A percentile compares a stretch with the other conserved stretches of the same genome.
These are phyloP conservation scores for Ophiostoma himal-ulmi DNA, from an alignment of 2,329 filamentous ascomycete genomes.

Conservation along the genomic window DNA sequence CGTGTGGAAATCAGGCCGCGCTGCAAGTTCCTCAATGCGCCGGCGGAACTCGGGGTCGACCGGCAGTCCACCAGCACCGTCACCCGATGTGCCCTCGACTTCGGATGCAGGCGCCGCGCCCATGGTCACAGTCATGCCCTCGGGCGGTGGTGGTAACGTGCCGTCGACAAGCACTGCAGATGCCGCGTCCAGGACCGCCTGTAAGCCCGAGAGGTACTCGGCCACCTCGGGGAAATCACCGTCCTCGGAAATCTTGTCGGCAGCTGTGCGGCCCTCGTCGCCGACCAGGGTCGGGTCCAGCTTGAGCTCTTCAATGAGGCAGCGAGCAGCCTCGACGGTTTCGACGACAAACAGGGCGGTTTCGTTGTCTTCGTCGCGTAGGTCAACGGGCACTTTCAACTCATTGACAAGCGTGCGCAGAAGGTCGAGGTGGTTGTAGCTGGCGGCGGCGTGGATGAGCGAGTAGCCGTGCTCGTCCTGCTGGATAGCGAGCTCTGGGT, in stretches of 20 bases:
- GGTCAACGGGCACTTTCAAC: constrained; percentile 70
- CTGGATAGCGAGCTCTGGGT: constrained; percentile 67
- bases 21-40: constrained; percentile 82
- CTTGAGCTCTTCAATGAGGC: constrained; percentile 76
- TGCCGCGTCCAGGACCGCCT: constrained; percentile 28
- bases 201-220: constrained; percentile 55
- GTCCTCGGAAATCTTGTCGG: constrained; percentile 72
- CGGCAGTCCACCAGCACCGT: constrained; percentile 36
- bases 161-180: constrained; percentile 25
- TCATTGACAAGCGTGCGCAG: constrained; percentile 69
- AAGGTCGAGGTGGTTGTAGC: constrained; percentile 81
- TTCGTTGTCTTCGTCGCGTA: constrained; percentile 86
- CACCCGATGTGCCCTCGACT: constrained; percentile 32
- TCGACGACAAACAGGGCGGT: constrained; percentile 94
- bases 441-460: constrained; percentile 84
- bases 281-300: constrained; percentile 62
- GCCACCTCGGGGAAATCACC: constrained; percentile 71
- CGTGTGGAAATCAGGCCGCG: constrained; percentile 74
- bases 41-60: constrained; percentile 77
- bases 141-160: constrained; percentile 59
- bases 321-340: constrained; percentile 67
- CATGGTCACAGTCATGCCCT: constrained; percentile 71
- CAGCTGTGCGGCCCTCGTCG: constrained; percentile 69
- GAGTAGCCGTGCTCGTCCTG: constrained; percentile 94
- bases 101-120: constrained; percentile 50